phyloP scores from a whole-genome alignment of 1,284 basidiomycete species.

The Cutaneotrichosporon daszewskae region DNA sequence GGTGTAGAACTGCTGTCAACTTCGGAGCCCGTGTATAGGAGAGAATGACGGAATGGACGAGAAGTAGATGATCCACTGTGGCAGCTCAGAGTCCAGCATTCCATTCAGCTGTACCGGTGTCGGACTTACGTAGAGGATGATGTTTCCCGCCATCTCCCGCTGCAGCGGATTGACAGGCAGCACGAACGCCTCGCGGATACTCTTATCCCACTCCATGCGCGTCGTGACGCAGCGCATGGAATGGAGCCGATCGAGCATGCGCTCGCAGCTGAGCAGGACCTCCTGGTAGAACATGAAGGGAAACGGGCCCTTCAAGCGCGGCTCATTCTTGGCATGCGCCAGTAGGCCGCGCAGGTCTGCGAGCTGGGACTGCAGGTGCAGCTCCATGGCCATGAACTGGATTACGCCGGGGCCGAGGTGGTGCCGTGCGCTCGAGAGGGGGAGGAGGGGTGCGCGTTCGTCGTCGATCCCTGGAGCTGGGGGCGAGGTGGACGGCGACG shows the following conservation, averaged over 20 bases:
- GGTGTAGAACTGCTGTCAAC: constrained; percentile 59
- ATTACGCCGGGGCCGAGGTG: constrained; percentile 51
- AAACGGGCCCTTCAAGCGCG: constrained; percentile 89
- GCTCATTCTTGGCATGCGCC: constrained; percentile 84
- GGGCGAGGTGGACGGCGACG: not conserved
- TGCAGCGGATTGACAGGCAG: constrained; percentile 79
- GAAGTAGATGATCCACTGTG: not conserved
- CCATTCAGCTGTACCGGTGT: not conserved
- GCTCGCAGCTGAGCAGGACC: constrained; percentile 78
- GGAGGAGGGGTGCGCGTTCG: constrained; percentile 11
- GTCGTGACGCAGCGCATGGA: constrained; percentile 93
- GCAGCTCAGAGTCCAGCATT: constrained; percentile 70
- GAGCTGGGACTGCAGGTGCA: constrained; percentile 84
- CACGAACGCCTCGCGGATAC: constrained; percentile 73
- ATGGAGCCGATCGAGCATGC: constrained; percentile 78
- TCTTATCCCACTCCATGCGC: constrained; percentile 70
- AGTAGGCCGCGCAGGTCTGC: constrained; percentile 76
- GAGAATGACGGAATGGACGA: not conserved
- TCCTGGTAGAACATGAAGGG: constrained; percentile 73
- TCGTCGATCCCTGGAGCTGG: not conserved
- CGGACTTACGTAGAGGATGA: constrained; percentile 64
- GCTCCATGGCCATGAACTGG: constrained; percentile 90
- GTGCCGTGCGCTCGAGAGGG: constrained; percentile 16
- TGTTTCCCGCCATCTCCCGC: constrained; percentile 81
- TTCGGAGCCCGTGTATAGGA: too few species aligned